phyloP scores from a whole-genome alignment of 2,329 filamentous ascomycete species.

The Waltergamsia citrina region DNA sequence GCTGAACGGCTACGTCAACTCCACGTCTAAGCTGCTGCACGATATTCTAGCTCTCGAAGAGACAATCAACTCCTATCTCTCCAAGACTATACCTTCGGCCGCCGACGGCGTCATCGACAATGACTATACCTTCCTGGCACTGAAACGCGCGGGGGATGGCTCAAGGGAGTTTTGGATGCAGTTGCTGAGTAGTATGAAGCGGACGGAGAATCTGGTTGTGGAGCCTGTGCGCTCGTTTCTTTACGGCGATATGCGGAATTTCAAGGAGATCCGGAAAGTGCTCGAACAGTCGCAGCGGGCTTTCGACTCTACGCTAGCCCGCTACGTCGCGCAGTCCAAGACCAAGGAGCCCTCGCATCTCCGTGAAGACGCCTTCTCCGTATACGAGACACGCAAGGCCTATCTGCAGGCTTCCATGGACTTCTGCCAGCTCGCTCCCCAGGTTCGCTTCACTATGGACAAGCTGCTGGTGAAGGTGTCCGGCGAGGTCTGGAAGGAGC shows the following conservation, averaged over 20 bases:
- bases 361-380: constrained; percentile 88
- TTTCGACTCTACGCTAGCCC: constrained; percentile 72
- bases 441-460: constrained; percentile 76
- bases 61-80: constrained; percentile 66
- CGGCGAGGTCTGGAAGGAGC: constrained; percentile 79
- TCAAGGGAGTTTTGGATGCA: constrained; percentile 82
- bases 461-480: constrained; percentile 79
- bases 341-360: constrained; percentile 87
- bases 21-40: constrained; percentile 45
- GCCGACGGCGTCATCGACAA: constrained; percentile 85
- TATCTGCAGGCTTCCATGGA: constrained; percentile 92
- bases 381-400: constrained; percentile 83
- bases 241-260: constrained; percentile 66
- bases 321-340: constrained; percentile 80
- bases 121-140: constrained; percentile 84
- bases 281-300: constrained; percentile 75
- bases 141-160: constrained; percentile 77
- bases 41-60: constrained; percentile 68
- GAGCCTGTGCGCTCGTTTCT: constrained; percentile 79
- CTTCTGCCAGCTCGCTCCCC: constrained; percentile 80
- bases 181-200: constrained; percentile 63
- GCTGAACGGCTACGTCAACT: constrained; percentile 57
- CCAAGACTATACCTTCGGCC: constrained; percentile 65
- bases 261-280: constrained; percentile 72
- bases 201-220: constrained; percentile 65